These are phyloP conservation scores for Babesia divergens DNA, from an alignment of 169 alveolate species.

Conservation along the genomic window DNA sequence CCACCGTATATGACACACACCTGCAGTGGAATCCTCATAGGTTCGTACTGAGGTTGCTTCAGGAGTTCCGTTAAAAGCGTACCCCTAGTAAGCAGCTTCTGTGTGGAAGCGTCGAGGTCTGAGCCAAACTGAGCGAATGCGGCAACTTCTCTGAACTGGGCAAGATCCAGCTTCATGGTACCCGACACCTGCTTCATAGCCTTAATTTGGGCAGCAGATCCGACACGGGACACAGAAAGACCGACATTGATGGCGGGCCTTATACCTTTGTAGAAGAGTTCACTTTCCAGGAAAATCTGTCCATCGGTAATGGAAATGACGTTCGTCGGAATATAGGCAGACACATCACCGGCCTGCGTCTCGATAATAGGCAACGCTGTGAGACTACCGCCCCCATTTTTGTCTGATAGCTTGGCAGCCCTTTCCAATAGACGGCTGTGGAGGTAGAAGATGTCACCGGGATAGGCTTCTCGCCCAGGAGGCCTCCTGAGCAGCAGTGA, in stretches of 20 bases:
- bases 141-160: slow-evolving; percentile 96
- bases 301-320: slow-evolving; percentile 98
- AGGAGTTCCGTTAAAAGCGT: slow-evolving; percentile 88
- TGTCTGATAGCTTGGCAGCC: slow-evolving; percentile 94
- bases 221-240: slow-evolving; percentile 95
- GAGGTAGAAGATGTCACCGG: slow-evolving; percentile 96
- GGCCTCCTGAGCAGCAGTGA: slow-evolving; percentile 92
- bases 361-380: slow-evolving; percentile 98
- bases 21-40: slow-evolving; percentile 77
- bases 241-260: slow-evolving; percentile 99
- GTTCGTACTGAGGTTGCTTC: slow-evolving; percentile 86
- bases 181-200: slow-evolving; percentile 90
- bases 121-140: slow-evolving; percentile 97
- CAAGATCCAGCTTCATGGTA: slow-evolving; percentile 92
- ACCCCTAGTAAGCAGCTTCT: slow-evolving; percentile 91
- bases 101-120: slow-evolving; percentile 93
- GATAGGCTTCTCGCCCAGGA: slow-evolving; percentile 96
- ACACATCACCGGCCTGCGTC: slow-evolving; percentile 97
- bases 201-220: slow-evolving; percentile 93
- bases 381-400: slow-evolving; percentile 92
- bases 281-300: slow-evolving; percentile 95
- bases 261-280: slow-evolving; percentile 95
- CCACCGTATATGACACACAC: slow-evolving; percentile 81
- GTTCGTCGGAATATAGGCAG: slow-evolving; percentile 98
- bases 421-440: slow-evolving; percentile 95